Evolutionary conservation across 2,329 filamentous ascomycete species (phyloP).

Genomic region (Aspergillus chevalieri): DNA sequence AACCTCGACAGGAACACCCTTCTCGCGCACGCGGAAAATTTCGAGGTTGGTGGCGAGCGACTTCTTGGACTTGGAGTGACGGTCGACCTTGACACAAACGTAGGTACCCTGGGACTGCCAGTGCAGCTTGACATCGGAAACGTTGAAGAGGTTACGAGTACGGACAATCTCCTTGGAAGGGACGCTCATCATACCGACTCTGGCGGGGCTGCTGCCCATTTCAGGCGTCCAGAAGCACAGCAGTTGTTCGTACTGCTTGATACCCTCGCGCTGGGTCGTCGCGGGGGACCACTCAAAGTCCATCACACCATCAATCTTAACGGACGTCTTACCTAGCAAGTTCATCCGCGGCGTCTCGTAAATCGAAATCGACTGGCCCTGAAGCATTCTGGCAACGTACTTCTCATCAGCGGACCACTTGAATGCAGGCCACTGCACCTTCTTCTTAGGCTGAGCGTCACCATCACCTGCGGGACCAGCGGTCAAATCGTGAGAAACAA

Average conservation of each 20-base stretch:
- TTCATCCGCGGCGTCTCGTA: constrained; percentile 88
- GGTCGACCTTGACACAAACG: constrained; percentile 96
- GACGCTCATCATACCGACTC: constrained; percentile 93
- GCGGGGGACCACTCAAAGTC: constrained; percentile 98
- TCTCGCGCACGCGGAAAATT: constrained; percentile 95
- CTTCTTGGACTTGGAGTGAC: constrained; percentile 99
- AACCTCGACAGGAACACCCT: constrained; percentile 96
- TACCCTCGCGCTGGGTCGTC: constrained; percentile 69
- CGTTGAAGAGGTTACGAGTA: constrained; percentile 95
- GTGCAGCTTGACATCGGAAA: constrained; percentile 94
- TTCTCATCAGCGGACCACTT: constrained; percentile 99
- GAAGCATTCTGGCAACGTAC: constrained; percentile 88
- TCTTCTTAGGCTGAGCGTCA: constrained; percentile 70
- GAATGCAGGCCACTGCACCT: constrained; percentile 97
- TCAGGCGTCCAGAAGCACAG: constrained; percentile 99
- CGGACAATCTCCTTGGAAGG: constrained; percentile 91
- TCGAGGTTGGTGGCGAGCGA: constrained; percentile 94
- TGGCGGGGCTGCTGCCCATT: constrained; percentile 94
- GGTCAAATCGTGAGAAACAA: constrained; percentile 74
- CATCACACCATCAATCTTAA: constrained; percentile 94
- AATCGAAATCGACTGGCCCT: constrained; percentile 80
- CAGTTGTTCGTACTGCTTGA: constrained; percentile 91
- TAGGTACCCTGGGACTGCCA: constrained; percentile 96
- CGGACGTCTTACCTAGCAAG: constrained; percentile 78
- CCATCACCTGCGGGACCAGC: constrained; percentile 52